Percentiles rank a stretch among this genome's conserved stretches.
phyloP scores from a whole-genome alignment of 1,284 basidiomycete species.

The Ustilago tritici region DNA sequence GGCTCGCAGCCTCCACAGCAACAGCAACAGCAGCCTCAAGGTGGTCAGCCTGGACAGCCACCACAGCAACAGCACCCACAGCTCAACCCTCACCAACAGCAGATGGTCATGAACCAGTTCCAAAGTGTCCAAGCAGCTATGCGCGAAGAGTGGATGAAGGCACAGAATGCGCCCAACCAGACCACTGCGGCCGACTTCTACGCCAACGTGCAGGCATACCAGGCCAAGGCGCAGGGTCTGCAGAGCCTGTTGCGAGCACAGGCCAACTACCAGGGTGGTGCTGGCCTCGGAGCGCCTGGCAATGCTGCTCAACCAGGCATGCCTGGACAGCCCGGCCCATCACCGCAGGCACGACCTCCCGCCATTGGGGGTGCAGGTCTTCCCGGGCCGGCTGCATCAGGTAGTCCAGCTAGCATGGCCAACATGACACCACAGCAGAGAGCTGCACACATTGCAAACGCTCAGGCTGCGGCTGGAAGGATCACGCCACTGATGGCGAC shows the following conservation, averaged over 20 bases:
- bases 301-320: slow-evolving; percentile 39
- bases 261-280: slow-evolving; percentile 49
- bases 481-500: slow-evolving; percentile 61
- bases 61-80: slow-evolving; percentile 53
- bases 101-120: slow-evolving; percentile 62
- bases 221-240: slow-evolving; percentile 57
- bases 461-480: slow-evolving; percentile 46
- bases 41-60: slow-evolving; percentile 28
- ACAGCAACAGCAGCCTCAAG: slow-evolving; percentile 26
- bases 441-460: slow-evolving; percentile 51
- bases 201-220: slow-evolving; percentile 60
- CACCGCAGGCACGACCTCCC: slow-evolving; percentile 42
- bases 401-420: slow-evolving; percentile 46
- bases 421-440: slow-evolving; percentile 52
- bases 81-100: slow-evolving; percentile 62
- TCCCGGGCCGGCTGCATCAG: slow-evolving; percentile 22
- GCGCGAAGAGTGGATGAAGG: slow-evolving; percentile 64
- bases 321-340: slow-evolving; percentile 40
- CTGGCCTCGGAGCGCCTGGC: slow-evolving; percentile 16
- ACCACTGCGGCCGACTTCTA: slow-evolving; percentile 60
- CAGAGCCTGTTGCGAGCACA: slow-evolving; percentile 56
- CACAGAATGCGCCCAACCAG: slow-evolving; percentile 59
- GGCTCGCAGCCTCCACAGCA: slow-evolving; percentile 27
- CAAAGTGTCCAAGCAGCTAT: slow-evolving; percentile 59
- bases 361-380: slow-evolving; percentile 25